These are phyloP conservation scores for Wickerhamomyces xylosicus DNA, from an alignment of 805 yeast genomes.

Conservation along the genomic window DNA sequence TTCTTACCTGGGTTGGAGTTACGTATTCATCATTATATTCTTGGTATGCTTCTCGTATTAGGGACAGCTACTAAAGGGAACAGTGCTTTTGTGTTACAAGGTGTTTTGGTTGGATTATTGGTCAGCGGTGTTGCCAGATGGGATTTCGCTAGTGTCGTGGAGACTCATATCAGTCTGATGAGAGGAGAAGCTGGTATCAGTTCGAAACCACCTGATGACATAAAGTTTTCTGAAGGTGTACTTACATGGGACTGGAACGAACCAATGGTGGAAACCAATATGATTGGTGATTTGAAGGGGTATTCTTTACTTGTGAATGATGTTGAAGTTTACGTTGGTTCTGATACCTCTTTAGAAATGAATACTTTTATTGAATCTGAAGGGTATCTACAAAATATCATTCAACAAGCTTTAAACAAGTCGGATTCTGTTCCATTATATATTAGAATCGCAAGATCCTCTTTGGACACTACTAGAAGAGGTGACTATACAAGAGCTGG, in stretches of 20 bases:
- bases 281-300: slow-evolving; percentile 28
- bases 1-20: slow-evolving; percentile 58
- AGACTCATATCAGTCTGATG: slow-evolving; percentile 54
- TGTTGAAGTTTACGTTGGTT: slow-evolving; percentile 62
- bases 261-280: slow-evolving; percentile 9
- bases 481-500: slow-evolving; percentile 67
- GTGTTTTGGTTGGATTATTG: slow-evolving; percentile 69
- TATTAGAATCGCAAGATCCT: slow-evolving; percentile 43
- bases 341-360: slow-evolving; percentile 33
- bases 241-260: slow-evolving; percentile 20
- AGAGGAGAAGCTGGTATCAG: slow-evolving; percentile 64
- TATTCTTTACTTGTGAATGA: slow-evolving; percentile 69
- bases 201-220: slow-evolving; percentile 38
- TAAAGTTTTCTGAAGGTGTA: slow-evolving; percentile 11
- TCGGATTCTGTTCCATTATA: slow-evolving; percentile 29
- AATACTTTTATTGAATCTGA: slow-evolving; percentile 23
- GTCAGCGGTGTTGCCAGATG: slow-evolving; percentile 83
- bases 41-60: slow-evolving; percentile 69
- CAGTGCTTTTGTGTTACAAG: slow-evolving; percentile 70
- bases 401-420: slow-evolving; percentile 21
- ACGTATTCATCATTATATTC: slow-evolving; percentile 72
- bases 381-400: slow-evolving; percentile 18
- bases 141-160: slow-evolving; percentile 88
- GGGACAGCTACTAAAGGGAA: slow-evolving; percentile 73
- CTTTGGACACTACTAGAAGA: slow-evolving; percentile 24